phyloP scores from a whole-genome alignment of 306 rosid genomes.

The Canavalia ensiformis region DNA sequence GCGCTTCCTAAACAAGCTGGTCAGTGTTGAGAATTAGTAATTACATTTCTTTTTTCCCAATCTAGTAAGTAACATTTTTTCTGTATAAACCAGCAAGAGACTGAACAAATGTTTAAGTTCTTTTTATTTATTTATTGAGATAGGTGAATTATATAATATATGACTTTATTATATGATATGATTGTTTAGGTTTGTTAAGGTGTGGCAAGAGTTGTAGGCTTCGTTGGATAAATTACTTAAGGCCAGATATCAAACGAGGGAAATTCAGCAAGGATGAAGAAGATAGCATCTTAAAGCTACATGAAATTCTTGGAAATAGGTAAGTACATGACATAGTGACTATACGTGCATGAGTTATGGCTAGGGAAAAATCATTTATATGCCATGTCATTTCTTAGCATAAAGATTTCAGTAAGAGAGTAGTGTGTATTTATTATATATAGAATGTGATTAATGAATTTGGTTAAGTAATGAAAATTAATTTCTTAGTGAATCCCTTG shows the following conservation, averaged over 20 bases:
- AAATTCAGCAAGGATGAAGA: slow-evolving; percentile 88
- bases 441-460: slow-evolving; percentile 15
- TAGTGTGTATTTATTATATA: too few species aligned
- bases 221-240: slow-evolving; percentile 88
- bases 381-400: neutral
- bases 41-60: too few species aligned
- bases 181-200: slow-evolving; percentile 75
- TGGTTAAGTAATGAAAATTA: neutral
- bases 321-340: slow-evolving; percentile 15
- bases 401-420: neutral
- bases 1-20: slow-evolving; percentile 98
- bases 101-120: too few species aligned
- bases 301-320: slow-evolving; percentile 89
- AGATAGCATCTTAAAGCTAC: slow-evolving; percentile 70
- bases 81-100: neutral
- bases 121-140: neutral
- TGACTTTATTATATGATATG: neutral
- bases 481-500: neutral
- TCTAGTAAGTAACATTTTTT: neutral
- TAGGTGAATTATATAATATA: neutral
- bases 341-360: neutral
- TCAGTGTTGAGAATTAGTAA: slow-evolving; percentile 19
- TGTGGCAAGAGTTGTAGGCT: slow-evolving; percentile 99
- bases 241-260: slow-evolving; percentile 94
- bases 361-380: too few species aligned